phyloP scores from a whole-genome alignment of 2,329 filamentous ascomycete genomes.

The Aspergillus tubingensis region DNA sequence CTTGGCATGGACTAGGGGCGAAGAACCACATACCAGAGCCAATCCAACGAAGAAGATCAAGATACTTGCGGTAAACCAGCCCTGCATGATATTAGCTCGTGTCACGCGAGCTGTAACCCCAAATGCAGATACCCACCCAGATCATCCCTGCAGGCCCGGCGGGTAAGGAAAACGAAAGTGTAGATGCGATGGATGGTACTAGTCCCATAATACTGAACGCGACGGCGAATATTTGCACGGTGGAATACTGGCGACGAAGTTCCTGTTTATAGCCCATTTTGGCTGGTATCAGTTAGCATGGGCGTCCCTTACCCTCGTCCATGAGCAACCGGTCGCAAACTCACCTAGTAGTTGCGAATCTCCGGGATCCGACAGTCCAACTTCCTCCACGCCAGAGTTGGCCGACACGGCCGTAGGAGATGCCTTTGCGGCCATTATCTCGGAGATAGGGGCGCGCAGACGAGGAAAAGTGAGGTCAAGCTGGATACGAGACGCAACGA shows the following conservation, averaged over 20 bases:
- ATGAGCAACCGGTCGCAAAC: slow-evolving; percentile 1
- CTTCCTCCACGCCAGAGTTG: slow-evolving; percentile 13
- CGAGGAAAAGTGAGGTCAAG: neutral
- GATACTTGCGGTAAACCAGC: slow-evolving; percentile 59
- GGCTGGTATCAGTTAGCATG: slow-evolving; percentile 21
- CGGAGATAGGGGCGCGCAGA: neutral
- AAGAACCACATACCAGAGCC: slow-evolving; percentile 53
- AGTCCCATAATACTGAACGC: slow-evolving; percentile 64
- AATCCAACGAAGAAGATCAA: slow-evolving; percentile 63
- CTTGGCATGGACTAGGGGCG: neutral
- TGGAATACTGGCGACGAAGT: slow-evolving; percentile 61
- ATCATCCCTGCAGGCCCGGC: slow-evolving; percentile 63
- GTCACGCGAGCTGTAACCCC: neutral
- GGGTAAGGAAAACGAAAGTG: slow-evolving; percentile 60
- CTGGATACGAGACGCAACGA: no score
- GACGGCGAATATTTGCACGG: slow-evolving; percentile 63
- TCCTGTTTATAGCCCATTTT: slow-evolving; percentile 60
- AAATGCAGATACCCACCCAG: slow-evolving; percentile 47
- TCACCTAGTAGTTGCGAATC: slow-evolving; percentile 31
- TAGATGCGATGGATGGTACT: slow-evolving; percentile 62
- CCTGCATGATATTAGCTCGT: slow-evolving; percentile 29
- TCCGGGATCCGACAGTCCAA: slow-evolving; percentile 19
- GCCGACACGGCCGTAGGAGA: slow-evolving; percentile 12
- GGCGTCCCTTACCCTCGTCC: neutral
- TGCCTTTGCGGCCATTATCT: slow-evolving; percentile 6